Percentiles rank a stretch among this genome's conserved stretches.
Conservation (phyloP, 1,139 yeast genomes). For the Saccharomyces uvarum region DNA sequence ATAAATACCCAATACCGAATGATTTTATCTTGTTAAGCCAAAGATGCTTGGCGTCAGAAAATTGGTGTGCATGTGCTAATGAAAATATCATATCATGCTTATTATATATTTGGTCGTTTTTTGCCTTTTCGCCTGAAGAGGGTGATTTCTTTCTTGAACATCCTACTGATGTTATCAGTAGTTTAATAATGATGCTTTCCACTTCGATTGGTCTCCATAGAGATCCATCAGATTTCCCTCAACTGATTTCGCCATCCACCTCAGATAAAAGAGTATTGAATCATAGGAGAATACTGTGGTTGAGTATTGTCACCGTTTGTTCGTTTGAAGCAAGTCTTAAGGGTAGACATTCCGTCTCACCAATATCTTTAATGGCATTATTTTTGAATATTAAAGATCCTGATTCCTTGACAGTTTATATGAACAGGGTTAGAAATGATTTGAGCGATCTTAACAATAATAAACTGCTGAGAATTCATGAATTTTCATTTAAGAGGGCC, state of each 20-base stretch:
- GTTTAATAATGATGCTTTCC: constrained; percentile 24
- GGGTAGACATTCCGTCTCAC: constrained; percentile 21
- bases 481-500: constrained; percentile 20
- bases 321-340: constrained; percentile 25
- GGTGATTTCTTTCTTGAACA: constrained; percentile 30
- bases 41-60: constrained; percentile 23
- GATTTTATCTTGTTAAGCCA: constrained; percentile 21
- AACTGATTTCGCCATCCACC: constrained; percentile 12
- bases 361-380: constrained; percentile 15
- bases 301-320: constrained; percentile 20
- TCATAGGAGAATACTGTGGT: constrained; percentile 28
- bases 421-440: constrained; percentile 20
- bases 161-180: constrained; percentile 29
- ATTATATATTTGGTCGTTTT: constrained; percentile 29
- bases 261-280: constrained; percentile 20
- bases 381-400: constrained; percentile 18
- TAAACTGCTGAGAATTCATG: constrained; percentile 15
- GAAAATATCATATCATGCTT: constrained; percentile 28
- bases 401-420: constrained; percentile 15
- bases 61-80: constrained; percentile 28
- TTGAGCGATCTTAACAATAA: constrained; percentile 9
- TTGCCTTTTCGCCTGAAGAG: constrained; percentile 30
- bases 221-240: constrained; percentile 27
- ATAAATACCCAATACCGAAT: constrained; percentile 23
- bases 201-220: constrained; percentile 30